phyloP scores from a whole-genome alignment of 768 basidiomycete genomes.

The Suillus brevipes region DNA sequence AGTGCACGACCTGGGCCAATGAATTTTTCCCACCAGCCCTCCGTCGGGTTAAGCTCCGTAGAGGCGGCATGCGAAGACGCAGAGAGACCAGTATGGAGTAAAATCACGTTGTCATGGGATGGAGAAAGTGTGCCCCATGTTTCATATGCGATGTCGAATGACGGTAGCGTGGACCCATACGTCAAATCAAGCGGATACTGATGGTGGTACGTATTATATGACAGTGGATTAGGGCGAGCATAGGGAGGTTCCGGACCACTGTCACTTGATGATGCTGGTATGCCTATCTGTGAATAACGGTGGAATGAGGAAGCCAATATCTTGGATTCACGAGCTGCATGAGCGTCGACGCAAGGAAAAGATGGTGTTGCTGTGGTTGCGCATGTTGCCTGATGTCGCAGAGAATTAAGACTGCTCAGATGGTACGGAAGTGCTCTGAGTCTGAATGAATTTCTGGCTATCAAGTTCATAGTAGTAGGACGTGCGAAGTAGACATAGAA shows the following conservation, averaged over 20 bases:
- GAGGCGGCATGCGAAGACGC: conserved; percentile 95
- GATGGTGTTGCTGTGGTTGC: conserved; percentile 24
- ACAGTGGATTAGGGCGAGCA: conserved; percentile 71
- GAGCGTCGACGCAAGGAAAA: conserved; percentile 84
- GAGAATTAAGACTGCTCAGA: neutral
- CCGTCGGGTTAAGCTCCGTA: conserved; percentile 69
- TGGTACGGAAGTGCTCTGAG: neutral
- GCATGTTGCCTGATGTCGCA: neutral
- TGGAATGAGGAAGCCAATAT: conserved; percentile 35
- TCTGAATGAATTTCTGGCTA: neutral
- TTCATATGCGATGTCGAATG: conserved; percentile 92
- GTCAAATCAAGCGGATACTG: conserved; percentile 61
- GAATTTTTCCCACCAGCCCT: conserved; percentile 99
- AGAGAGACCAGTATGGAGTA: conserved; percentile 94
- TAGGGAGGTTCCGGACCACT: conserved; percentile 83
- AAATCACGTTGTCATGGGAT: conserved; percentile 80
- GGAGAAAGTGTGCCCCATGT: conserved; percentile 93
- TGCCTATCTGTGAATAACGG: conserved; percentile 18
- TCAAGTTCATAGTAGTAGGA: neutral
- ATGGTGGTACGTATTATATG: conserved; percentile 73
- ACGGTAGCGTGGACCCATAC: conserved; percentile 58
- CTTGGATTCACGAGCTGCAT: conserved; percentile 66
- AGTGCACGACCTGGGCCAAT: conserved; percentile 93
- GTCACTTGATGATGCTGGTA: conserved; percentile 25
- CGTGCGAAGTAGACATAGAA: neutral